Base-by-base conservation (phyloP, 768 basidiomycete species). In the Pleurotus giganteus region DNA sequence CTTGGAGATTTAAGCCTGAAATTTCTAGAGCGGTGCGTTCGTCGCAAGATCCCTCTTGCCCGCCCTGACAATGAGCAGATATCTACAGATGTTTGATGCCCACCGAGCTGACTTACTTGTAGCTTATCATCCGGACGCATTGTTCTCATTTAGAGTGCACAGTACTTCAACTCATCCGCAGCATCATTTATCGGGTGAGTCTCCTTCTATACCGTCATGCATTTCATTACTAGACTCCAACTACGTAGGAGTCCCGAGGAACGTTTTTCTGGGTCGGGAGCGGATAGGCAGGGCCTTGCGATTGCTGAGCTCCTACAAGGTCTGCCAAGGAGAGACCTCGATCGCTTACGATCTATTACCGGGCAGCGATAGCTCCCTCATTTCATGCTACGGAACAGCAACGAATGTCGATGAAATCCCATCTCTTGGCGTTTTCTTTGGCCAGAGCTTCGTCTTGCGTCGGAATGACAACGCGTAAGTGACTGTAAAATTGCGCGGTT, bases 281-380 rank as follows among this genome's bases (percentile, higher is more conserved):
- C 31, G 49, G 13, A 51, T 51, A 19, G 49, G 49, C n/a, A 29
- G 49, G 36, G 49, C 49, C 13, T 26, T 51, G 23, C 49, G 49
- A 32, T 37, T 51, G 34, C 32, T 51, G 32, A 37, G 19, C n/a
- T 34, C 32, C 34, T 51, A 51, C 49, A 51, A 51, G 32, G 19
- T 51, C 19, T 51, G 49, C 24, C 49, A 51, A 23, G 49, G 37
- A 37, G 49, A 51, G 12, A 51, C 31, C 34, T 34, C 49, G 49
- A 51, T 51, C 49, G 34, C 26, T 37, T 51, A 51, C 26, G 49
- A 51, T 37, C 34, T 51, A 51, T 37, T 51, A 37, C 34, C 34
- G 3, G n/a, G 15, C n/a, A 19, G 24, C 26, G 31, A 19, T n/a
- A 26, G 15, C 49, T 23, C n/a, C 32, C 24, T 51, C 34, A 24